phyloP scores from a whole-genome alignment of 2,329 filamentous ascomycete species.

The Bipolaris gigantea region DNA sequence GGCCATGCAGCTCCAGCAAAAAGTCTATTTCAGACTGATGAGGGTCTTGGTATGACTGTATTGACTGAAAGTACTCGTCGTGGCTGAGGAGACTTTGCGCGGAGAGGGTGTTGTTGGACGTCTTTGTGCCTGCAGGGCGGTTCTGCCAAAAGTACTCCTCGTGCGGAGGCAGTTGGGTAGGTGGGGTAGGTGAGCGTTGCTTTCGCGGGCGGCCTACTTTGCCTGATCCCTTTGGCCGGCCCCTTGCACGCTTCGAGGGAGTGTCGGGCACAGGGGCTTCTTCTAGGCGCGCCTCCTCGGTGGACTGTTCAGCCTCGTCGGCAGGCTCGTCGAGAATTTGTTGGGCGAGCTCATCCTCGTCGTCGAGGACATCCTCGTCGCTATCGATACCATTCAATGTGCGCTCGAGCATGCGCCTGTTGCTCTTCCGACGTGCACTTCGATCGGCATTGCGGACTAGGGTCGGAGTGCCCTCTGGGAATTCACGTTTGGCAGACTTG shows the following conservation, averaged over 20 bases:
- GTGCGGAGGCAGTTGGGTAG: conserved; percentile 79
- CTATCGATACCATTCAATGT: conserved; percentile 65
- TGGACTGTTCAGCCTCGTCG: conserved; percentile 29
- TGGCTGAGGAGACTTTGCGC: conserved; percentile 78
- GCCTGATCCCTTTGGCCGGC: conserved; percentile 41
- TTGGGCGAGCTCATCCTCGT: conserved; percentile 67
- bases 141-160: conserved; percentile 96
- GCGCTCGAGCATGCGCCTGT: conserved; percentile 72
- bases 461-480: conserved; percentile 58
- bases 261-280: conserved; percentile 52
- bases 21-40: conserved; percentile 72
- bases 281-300: conserved; percentile 31
- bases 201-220: conserved; percentile 57
- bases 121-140: conserved; percentile 76
- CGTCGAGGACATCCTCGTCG: conserved; percentile 68
- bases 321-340: conserved; percentile 66
- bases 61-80: conserved; percentile 81
- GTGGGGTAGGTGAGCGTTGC: conserved; percentile 75
- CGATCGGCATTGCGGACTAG: conserved; percentile 73
- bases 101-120: conserved; percentile 81
- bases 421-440: conserved; percentile 85
- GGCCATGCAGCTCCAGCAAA: conserved; percentile 72
- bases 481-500: conserved; percentile 41
- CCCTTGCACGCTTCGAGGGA: conserved; percentile 56
- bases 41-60: conserved; percentile 66